phyloP scores from a whole-genome alignment of 225 moss, liverwort and hornwort genomes.

The Thuidium tamariscinum region DNA sequence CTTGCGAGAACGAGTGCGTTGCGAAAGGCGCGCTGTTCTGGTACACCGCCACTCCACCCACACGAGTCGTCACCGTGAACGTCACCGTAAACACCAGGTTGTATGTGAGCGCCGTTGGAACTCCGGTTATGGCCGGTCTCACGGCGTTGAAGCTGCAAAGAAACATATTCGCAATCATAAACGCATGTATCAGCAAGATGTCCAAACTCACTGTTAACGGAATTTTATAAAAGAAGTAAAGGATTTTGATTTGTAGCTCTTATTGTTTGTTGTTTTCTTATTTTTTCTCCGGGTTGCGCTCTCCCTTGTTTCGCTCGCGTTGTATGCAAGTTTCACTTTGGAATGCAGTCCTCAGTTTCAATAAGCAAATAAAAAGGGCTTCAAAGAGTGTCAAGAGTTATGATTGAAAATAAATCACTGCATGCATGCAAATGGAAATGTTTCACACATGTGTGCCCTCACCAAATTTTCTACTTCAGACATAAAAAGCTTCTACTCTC shows the following conservation, averaged over 20 bases:
- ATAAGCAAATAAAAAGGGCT: background rate
- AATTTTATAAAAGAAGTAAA: background rate
- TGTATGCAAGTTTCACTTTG: background rate
- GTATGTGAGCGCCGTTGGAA: background rate
- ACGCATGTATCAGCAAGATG: background rate
- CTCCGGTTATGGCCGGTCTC: conserved; percentile 4
- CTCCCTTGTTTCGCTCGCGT: background rate
- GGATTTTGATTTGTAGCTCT: background rate
- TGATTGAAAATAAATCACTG: background rate
- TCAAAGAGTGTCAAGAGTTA: background rate
- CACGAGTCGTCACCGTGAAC: conserved; percentile 1
- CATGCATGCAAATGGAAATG: too few relatives aligned
- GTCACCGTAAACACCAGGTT: conserved; percentile 2
- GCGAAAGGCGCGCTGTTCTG: conserved; percentile 50
- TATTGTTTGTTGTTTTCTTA: background rate
- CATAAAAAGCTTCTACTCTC: too few relatives aligned
- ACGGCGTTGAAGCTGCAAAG: background rate
- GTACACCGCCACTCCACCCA: conserved; percentile 9
- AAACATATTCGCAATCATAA: background rate
- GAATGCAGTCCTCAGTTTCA: background rate
- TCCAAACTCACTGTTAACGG: background rate
- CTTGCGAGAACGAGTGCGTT: conserved; percentile 68
- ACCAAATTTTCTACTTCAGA: too few relatives aligned
- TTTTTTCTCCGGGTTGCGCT: background rate
- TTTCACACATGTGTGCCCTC: too few relatives aligned